Evolutionary conservation across 2,329 filamentous ascomycete genomes (phyloP).

Genomic region (Aspergillus ruber): DNA sequence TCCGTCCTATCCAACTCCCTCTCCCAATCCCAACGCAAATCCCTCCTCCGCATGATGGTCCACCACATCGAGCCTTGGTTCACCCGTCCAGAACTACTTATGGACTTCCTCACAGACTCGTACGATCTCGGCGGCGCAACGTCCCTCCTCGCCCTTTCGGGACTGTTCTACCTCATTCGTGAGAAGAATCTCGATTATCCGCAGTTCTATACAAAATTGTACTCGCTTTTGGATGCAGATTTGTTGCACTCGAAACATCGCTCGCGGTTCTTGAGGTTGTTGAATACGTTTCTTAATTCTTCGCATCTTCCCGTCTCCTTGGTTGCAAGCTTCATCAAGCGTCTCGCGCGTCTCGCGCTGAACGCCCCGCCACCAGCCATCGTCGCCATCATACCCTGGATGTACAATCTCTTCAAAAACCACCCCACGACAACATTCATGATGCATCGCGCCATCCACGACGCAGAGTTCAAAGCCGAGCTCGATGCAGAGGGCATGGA

Average conservation of each 20-base stretch:
- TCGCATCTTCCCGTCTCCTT: slow-evolving; percentile 86
- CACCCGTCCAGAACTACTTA: slow-evolving; percentile 74
- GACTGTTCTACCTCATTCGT: slow-evolving; percentile 90
- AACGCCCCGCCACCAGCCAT: slow-evolving; percentile 84
- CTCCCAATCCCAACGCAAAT: slow-evolving; percentile 69
- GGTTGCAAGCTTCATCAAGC: slow-evolving; percentile 93
- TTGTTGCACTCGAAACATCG: slow-evolving; percentile 91
- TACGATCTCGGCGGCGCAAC: slow-evolving; percentile 82
- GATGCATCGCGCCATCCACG: slow-evolving; percentile 71
- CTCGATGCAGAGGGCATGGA: slow-evolving; percentile 57
- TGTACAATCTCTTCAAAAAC: slow-evolving; percentile 87
- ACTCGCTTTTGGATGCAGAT: slow-evolving; percentile 79
- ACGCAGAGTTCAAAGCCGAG: slow-evolving; percentile 50
- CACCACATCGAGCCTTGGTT: slow-evolving; percentile 84
- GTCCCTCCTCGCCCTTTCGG: slow-evolving; percentile 80
- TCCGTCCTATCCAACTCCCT: slow-evolving; percentile 62
- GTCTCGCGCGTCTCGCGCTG: slow-evolving; percentile 76
- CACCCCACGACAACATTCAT: slow-evolving; percentile 93
- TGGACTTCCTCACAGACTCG: slow-evolving; percentile 94
- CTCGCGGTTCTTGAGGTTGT: slow-evolving; percentile 82
- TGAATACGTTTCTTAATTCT: slow-evolving; percentile 84
- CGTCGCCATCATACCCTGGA: slow-evolving; percentile 82
- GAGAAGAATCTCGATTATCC: slow-evolving; percentile 95
- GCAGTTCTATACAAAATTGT: slow-evolving; percentile 87
- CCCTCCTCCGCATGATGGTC: slow-evolving; percentile 67